Conservation (phyloP, 2,329 filamentous ascomycete species). For the Xylariaceae sp. region DNA sequence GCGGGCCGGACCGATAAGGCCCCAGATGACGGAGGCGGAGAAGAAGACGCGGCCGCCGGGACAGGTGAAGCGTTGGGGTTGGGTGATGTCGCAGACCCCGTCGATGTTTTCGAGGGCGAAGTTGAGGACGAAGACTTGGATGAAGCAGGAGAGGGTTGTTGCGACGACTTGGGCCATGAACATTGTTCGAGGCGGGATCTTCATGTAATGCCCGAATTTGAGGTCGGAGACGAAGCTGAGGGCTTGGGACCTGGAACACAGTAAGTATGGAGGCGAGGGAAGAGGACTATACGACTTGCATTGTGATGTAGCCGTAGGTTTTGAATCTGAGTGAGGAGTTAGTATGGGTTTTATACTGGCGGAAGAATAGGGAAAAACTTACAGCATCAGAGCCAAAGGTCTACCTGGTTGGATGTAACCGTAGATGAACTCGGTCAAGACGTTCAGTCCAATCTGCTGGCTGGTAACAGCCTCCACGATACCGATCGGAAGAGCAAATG, state of each 20-base stretch:
- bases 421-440: conserved; percentile 68
- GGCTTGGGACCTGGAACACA: conserved; percentile 46
- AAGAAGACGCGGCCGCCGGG: conserved; percentile 61
- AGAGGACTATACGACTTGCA: conserved; percentile 35
- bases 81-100: conserved; percentile 55
- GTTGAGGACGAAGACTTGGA: conserved; percentile 61
- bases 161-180: conserved; percentile 62
- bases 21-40: conserved; percentile 63
- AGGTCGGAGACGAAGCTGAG: conserved; percentile 61
- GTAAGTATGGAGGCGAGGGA: no score
- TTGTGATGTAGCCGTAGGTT: conserved; percentile 58
- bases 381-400: conserved; percentile 70
- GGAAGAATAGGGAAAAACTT: conserved; percentile 18
- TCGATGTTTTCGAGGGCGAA: conserved; percentile 56
- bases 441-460: conserved; percentile 67
- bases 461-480: conserved; percentile 67
- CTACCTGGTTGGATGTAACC: conserved; percentile 71
- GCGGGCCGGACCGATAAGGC: conserved; percentile 57
- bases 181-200: conserved; percentile 57
- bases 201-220: conserved; percentile 71
- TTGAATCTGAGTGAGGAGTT: conserved; percentile 46
- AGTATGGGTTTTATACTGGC: conserved; percentile 10
- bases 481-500: conserved; percentile 61
- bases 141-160: conserved; percentile 60
- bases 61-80: conserved; percentile 57